These are phyloP conservation scores for Monosporozyma unispora DNA, from an alignment of 805 yeast species.

Conservation along the genomic window DNA sequence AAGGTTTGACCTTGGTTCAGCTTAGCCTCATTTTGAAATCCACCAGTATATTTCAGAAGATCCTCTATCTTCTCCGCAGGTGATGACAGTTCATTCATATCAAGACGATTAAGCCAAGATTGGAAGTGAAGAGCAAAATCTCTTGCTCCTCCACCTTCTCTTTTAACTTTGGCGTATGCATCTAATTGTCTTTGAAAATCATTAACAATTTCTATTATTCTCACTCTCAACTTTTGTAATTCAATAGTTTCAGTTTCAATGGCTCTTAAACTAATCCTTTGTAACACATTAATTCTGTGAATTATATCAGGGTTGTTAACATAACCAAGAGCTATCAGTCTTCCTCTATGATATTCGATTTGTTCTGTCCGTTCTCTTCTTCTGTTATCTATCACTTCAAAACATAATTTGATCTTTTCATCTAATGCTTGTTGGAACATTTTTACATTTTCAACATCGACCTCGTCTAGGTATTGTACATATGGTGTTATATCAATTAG, in stretches of 20 bases:
- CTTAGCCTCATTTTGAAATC: background rate
- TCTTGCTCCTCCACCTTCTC: conserved; percentile 10
- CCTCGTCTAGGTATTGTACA: conserved; percentile 3
- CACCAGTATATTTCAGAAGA: conserved; percentile 11
- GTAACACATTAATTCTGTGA: conserved; percentile 19
- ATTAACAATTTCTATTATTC: conserved; percentile 19
- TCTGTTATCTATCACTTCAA: conserved; percentile 20
- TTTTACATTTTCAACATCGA: conserved; percentile 14
- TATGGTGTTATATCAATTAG: conserved; percentile 1
- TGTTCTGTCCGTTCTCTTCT: conserved; percentile 19
- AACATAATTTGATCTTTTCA: conserved; percentile 18
- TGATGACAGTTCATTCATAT: conserved; percentile 16
- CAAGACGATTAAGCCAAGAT: conserved; percentile 17
- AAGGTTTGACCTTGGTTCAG: background rate
- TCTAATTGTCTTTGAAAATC: conserved; percentile 22
- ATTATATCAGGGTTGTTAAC: conserved; percentile 14
- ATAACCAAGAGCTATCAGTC: conserved; percentile 13
- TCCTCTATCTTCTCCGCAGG: conserved; percentile 15
- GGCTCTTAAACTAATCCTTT: conserved; percentile 26
- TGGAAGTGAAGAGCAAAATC: conserved; percentile 23
- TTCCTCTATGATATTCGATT: conserved; percentile 18
- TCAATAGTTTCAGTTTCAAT: conserved; percentile 28
- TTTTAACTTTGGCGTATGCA: conserved; percentile 14
- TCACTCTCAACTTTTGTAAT: conserved; percentile 20
- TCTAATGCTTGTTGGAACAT: conserved; percentile 20